Evolutionary conservation across 352 stramenopile genomes (phyloP).

Genomic region (Elongisporangium undulatum): DNA sequence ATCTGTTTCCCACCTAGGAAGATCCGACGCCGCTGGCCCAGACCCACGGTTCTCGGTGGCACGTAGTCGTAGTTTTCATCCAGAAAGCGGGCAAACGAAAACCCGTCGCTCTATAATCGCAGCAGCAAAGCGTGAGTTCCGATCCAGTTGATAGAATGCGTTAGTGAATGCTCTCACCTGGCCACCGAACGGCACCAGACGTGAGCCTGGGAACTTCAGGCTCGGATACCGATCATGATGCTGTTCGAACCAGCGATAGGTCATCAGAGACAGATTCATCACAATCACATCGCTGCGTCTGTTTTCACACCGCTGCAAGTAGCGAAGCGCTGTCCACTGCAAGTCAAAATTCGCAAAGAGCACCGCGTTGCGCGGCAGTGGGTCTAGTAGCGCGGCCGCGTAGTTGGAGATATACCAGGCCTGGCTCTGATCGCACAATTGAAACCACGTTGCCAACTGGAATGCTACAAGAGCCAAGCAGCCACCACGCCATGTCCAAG

Average conservation of each 20-base stretch:
- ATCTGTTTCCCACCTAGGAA: slow-evolving; percentile 85
- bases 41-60: neutral
- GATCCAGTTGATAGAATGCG: neutral
- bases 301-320: slow-evolving; percentile 88
- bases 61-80: slow-evolving; percentile 26
- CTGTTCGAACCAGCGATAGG: slow-evolving; percentile 69
- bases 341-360: slow-evolving; percentile 92
- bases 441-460: slow-evolving; percentile 36
- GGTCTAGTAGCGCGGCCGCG: slow-evolving; percentile 77
- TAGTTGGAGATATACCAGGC: slow-evolving; percentile 84
- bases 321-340: slow-evolving; percentile 89
- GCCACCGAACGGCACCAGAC: slow-evolving; percentile 31
- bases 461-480: slow-evolving; percentile 19
- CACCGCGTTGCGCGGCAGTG: slow-evolving; percentile 73
- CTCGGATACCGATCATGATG: slow-evolving; percentile 71
- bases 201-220: slow-evolving; percentile 55
- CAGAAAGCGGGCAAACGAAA: slow-evolving; percentile 39
- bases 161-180: slow-evolving; percentile 14
- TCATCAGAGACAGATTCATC: slow-evolving; percentile 92
- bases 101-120: slow-evolving; percentile 29
- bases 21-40: slow-evolving; percentile 29
- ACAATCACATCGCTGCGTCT: slow-evolving; percentile 66
- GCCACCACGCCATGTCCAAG: neutral
- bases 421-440: slow-evolving; percentile 42
- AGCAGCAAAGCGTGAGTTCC: neutral